These are phyloP conservation scores for Trichophyton verrucosum DNA, from an alignment of 2,329 filamentous ascomycete species.

Conservation along the genomic window DNA sequence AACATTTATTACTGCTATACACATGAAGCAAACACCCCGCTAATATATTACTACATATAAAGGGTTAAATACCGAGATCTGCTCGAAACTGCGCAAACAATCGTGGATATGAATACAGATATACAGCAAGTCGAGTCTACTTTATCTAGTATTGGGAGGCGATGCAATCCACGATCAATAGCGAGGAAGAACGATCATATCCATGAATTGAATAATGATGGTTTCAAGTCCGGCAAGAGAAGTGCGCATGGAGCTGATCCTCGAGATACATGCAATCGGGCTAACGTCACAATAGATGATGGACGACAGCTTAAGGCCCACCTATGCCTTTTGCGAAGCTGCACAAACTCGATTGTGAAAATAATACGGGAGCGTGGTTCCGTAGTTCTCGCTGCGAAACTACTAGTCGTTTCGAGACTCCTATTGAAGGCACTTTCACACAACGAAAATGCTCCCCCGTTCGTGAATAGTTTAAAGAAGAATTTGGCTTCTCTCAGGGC, in stretches of 20 bases:
- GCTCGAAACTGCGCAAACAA: conserved; percentile 83
- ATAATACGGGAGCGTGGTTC: conserved; percentile 41
- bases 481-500: conserved; percentile 50
- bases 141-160: conserved; percentile 58
- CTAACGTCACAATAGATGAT: conserved; percentile 20
- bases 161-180: conserved; percentile 62
- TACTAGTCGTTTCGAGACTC: conserved; percentile 62
- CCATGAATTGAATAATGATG: conserved; percentile 33
- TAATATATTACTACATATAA: not conserved
- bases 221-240: conserved; percentile 22
- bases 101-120: conserved; percentile 73
- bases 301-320: conserved; percentile 40
- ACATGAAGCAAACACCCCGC: conserved; percentile 7
- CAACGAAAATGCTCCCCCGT: conserved; percentile 32
- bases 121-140: conserved; percentile 62
- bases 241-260: not conserved
- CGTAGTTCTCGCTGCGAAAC: conserved; percentile 50
- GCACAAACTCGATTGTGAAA: conserved; percentile 41
- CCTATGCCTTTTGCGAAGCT: conserved; percentile 46
- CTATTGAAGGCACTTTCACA: conserved; percentile 61
- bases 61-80: conserved; percentile 71
- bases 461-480: conserved; percentile 52
- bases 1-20: not conserved
- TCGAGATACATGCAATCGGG: not conserved
- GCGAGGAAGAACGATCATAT: conserved; percentile 53